Evolutionary conservation across 164 flowering plant genomes (phyloP).

Genomic region (Tinospora cordifolia): DNA sequence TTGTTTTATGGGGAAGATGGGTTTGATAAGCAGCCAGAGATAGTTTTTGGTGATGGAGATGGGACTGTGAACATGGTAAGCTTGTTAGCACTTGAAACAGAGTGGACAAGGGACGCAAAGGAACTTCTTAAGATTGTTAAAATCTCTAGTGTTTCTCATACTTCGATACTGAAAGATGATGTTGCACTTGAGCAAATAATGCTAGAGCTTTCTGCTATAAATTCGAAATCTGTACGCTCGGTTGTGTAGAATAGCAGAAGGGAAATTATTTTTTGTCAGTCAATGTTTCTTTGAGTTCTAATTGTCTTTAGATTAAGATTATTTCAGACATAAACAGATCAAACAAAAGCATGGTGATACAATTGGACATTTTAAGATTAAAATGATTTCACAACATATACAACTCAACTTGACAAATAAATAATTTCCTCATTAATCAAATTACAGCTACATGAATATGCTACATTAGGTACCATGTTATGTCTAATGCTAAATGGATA

Average conservation of each 20-base stretch:
- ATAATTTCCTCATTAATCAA: no score
- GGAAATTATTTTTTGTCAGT: no score
- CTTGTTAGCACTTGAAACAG: conserved; percentile 44
- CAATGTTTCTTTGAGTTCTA: no score
- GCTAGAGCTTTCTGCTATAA: conserved; percentile 36
- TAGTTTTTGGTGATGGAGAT: conserved; percentile 91
- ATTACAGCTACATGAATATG: no score
- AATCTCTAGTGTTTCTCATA: conserved; percentile 49
- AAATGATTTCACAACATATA: no score
- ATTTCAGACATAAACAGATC: no score
- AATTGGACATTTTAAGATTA: no score
- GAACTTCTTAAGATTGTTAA: conserved; percentile 37
- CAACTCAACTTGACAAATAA: no score
- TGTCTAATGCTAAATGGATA: no score
- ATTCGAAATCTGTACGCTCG: conserved; percentile 20
- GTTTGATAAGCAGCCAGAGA: conserved; percentile 60
- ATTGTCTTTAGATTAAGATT: no score
- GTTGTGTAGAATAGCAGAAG: not conserved
- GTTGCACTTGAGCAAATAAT: conserved; percentile 39
- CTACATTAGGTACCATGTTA: no score
- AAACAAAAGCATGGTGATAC: no score
- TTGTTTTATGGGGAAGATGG: conserved; percentile 53
- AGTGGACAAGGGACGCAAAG: conserved; percentile 35
- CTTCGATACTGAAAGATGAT: conserved; percentile 40
- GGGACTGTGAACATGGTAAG: conserved; percentile 86